Evolutionary conservation across 116 monocot species (phyloP).

Genomic region (Papilionanthe hybrid): DNA sequence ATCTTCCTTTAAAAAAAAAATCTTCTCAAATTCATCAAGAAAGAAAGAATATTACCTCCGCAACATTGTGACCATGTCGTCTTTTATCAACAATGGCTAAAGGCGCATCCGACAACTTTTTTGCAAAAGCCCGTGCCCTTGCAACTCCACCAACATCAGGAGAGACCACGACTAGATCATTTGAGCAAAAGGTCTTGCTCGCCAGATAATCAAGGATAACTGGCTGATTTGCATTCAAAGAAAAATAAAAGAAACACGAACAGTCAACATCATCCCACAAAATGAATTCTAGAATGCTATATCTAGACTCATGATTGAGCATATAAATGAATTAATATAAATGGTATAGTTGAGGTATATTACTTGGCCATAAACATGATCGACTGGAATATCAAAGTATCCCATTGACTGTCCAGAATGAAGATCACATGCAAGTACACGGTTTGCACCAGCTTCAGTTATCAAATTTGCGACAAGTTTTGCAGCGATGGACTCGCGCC

Average conservation of each 20-base stretch:
- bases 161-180: constrained; percentile 94
- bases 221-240: constrained; percentile 30
- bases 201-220: constrained; percentile 97
- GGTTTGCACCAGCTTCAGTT: constrained; percentile 92
- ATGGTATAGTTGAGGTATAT: background rate
- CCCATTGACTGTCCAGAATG: constrained; percentile 99
- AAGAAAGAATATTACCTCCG: constrained; percentile 55
- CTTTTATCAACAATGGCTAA: constrained; percentile 98
- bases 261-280: background rate
- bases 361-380: constrained; percentile 97
- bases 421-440: constrained; percentile 93
- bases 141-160: constrained; percentile 99
- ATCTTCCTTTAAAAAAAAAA: no score
- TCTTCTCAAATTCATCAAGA: background rate
- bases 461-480: constrained; percentile 97
- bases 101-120: constrained; percentile 97
- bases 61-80: constrained; percentile 92
- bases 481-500: constrained; percentile 94
- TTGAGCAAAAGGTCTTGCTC: constrained; percentile 88
- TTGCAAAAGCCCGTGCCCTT: constrained; percentile 96
- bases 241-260: background rate
- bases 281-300: background rate
- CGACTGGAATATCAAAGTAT: constrained; percentile 94
- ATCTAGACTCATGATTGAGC: background rate
- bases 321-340: background rate